Base-by-base conservation (phyloP, 192 early-diverging fungal genomes). In the Mortierella claussenii region DNA sequence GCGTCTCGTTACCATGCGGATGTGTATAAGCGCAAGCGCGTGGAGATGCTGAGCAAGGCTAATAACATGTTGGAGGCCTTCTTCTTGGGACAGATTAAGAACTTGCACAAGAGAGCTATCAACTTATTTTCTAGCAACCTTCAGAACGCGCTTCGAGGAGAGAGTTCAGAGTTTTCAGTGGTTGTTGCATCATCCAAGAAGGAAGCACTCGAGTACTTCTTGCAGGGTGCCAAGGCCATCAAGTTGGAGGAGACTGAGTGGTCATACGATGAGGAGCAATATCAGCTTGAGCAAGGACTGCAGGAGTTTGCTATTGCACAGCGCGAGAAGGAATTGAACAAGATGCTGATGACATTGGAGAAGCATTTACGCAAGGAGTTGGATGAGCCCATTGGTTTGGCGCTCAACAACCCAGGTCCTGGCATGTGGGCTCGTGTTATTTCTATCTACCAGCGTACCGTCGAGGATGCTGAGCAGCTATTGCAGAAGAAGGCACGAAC, bases 1-100 rank as follows among this genome's bases (percentile, higher is more conserved):
- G 98, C 94, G 0, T 91, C 90, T 23, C 88, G 98, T 40, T 99
- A 99, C 69, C 90, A 97, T 67, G 65, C 85, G 7, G 91, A 86
- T 6, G 96, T 98, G 21, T 99, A 97, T 73, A 79, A 91, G 65
- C 89, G 88, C 59, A 97, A 97, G 84, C 91, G 95, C 44, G 24
- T 44, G 4, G 96, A 97, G 20, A 89, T 98, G 83, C 67, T 90
- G 43, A 84, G 86, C 45, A 91, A 90, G 60, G 87, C 96, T 62
- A 87, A 91, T 47, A 87, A 88, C 0, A 88, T 89, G 56, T 81
- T 97, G 37, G 87, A 94, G 50, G 84, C 93, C 6, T 85, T 91
- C 55, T 97, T 89, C 65, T 69, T 95, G 40, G 91, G 90, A 44
- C 98, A 98, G 76, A 81, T 99, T 8, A 89, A 91, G 58, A 99